phyloP scores from a whole-genome alignment of 306 rosid genomes.

The Vigna trinervia region DNA sequence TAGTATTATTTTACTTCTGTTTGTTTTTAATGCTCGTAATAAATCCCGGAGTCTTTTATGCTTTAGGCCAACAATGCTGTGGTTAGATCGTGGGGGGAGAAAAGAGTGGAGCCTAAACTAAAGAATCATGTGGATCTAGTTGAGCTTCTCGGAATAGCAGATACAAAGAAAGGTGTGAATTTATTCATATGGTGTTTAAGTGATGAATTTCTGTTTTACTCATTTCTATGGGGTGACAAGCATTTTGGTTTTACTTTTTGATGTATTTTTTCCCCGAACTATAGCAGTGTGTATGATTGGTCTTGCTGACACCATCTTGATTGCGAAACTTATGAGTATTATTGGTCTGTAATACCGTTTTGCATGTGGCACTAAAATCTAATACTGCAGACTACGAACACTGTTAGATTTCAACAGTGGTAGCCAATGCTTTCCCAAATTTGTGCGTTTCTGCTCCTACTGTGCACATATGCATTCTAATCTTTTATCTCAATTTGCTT shows the following conservation, averaged over 20 bases:
- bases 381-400: background rate
- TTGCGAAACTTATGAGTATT: background rate
- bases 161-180: conserved; percentile 69
- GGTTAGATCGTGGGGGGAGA: conserved; percentile 87
- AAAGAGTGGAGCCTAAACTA: conserved; percentile 75
- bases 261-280: background rate
- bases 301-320: background rate
- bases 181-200: background rate
- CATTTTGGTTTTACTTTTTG: background rate
- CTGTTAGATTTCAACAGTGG: background rate
- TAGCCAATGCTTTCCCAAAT: conserved; percentile 13
- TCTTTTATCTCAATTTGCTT: conserved; percentile 38
- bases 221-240: background rate
- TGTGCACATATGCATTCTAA: conserved; percentile 10
- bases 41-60: background rate
- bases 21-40: background rate
- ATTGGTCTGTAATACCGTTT: conserved; percentile 1
- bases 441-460: background rate
- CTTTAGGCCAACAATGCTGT: conserved; percentile 78
- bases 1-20: background rate
- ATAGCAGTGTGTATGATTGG: background rate
- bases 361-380: background rate
- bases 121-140: conserved; percentile 90
- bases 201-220: background rate
- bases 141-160: conserved; percentile 82